A percentile compares a stretch with the other conserved stretches of the same genome.
Evolutionary conservation across 225 moss, liverwort and hornwort species (phyloP).

Genomic region (Ulota crispa): DNA sequence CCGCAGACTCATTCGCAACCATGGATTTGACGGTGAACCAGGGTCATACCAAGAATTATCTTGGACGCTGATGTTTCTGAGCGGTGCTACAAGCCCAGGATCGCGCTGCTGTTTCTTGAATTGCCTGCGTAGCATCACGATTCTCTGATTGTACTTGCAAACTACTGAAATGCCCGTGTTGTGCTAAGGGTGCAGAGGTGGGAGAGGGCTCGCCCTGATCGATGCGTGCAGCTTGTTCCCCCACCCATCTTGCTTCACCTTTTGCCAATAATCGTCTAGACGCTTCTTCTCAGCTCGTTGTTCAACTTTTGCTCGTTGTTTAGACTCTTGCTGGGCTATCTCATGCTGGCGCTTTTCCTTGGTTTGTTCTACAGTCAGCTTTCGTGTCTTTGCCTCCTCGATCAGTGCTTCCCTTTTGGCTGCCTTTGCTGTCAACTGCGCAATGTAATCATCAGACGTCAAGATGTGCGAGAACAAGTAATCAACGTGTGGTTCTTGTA

Average conservation of each 20-base stretch:
- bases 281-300: neutral
- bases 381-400: neutral
- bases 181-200: neutral
- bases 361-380: neutral
- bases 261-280: neutral
- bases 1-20: neutral
- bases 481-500: neutral
- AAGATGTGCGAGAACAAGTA: neutral
- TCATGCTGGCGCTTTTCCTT: neutral
- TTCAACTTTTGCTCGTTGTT: accelerated
- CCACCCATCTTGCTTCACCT: neutral
- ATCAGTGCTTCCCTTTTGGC: neutral
- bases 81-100: neutral
- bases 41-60: neutral
- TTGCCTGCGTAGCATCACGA: accelerated
- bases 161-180: neutral
- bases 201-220: neutral
- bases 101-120: neutral
- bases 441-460: neutral
- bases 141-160: neutral
- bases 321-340: neutral
- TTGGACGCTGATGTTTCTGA: neutral
- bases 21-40: neutral
- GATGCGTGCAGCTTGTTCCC: neutral
- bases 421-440: neutral